phyloP scores from a whole-genome alignment of 345 rosid genomes.

The Corchorus capsularis region DNA sequence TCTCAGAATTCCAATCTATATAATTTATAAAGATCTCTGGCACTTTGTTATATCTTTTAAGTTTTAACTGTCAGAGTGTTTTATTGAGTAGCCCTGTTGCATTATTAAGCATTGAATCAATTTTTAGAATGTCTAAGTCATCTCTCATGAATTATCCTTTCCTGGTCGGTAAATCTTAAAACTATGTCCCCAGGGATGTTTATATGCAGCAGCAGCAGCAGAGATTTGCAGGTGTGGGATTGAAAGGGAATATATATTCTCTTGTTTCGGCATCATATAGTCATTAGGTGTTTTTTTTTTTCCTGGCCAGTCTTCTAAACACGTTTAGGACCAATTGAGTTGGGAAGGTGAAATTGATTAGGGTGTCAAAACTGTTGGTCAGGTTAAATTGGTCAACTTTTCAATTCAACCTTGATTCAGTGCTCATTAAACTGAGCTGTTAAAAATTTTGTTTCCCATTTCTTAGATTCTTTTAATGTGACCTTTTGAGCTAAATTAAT shows the following conservation, averaged over 20 bases:
- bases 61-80: neutral
- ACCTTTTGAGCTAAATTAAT: no score
- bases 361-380: no score
- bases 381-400: no score
- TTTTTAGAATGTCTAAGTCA: neutral
- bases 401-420: no score
- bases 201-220: conserved; percentile 1
- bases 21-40: neutral
- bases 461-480: no score
- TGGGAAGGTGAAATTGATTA: no score
- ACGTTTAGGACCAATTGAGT: no score
- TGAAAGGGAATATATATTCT: neutral
- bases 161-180: neutral
- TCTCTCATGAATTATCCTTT: neutral
- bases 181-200: neutral
- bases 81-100: neutral
- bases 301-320: no score
- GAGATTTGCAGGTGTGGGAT: neutral
- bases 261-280: neutral
- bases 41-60: neutral
- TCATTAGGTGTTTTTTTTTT: no score
- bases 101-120: neutral
- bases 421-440: no score
- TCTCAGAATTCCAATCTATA: neutral
- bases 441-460: no score